These are phyloP conservation scores for Mucuna pruriens DNA, from an alignment of 306 rosid genomes.

Conservation along the genomic window DNA sequence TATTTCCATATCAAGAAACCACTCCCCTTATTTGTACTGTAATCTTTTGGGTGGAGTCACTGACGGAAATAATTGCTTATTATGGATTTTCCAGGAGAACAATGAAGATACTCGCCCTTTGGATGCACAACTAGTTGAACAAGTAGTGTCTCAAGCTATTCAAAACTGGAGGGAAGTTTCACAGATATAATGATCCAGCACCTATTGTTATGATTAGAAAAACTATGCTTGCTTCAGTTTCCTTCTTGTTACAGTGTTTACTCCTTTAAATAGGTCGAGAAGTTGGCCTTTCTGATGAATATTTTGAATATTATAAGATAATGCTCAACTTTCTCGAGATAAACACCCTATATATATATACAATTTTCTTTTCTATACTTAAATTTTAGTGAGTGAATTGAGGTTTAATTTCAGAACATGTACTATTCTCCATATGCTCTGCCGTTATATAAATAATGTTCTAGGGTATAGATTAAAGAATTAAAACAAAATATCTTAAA, in stretches of 20 bases:
- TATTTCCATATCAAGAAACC: background rate
- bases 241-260: background rate
- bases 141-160: slow-evolving; percentile 64
- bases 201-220: background rate
- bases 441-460: background rate
- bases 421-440: background rate
- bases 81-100: slow-evolving; percentile 44
- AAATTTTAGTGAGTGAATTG: background rate
- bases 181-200: slow-evolving; percentile 18
- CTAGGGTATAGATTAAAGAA: background rate
- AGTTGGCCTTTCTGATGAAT: background rate
- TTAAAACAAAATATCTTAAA: too few relatives aligned
- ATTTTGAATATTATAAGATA: background rate
- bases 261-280: background rate
- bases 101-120: slow-evolving; percentile 38
- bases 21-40: background rate
- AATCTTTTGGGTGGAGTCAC: background rate
- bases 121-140: slow-evolving; percentile 48
- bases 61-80: slow-evolving; percentile 19
- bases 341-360: background rate
- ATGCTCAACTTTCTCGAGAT: background rate
- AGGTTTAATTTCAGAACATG: background rate
- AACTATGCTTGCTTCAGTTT: background rate
- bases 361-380: background rate
- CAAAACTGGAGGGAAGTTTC: slow-evolving; percentile 57